phyloP scores from a whole-genome alignment of 148 eudicot species.

The Agrostemma githago region DNA sequence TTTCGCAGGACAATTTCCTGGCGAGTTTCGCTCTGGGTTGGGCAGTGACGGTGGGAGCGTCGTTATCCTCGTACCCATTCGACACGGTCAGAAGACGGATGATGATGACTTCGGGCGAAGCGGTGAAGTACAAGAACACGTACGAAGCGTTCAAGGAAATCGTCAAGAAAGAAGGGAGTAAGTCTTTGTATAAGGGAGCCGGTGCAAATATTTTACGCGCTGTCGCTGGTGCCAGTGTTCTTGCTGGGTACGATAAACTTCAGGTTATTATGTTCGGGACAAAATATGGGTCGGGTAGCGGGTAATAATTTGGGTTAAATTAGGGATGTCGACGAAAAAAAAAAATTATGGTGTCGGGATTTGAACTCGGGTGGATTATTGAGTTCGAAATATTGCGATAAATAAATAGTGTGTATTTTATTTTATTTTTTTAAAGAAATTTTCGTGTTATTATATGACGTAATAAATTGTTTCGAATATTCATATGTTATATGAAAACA shows the following conservation, averaged over 20 bases:
- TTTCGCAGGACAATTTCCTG: slow-evolving; percentile 20
- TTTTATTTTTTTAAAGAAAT: too few species aligned
- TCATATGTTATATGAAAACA: too few species aligned
- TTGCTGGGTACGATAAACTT: slow-evolving; percentile 24
- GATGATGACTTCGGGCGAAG: slow-evolving; percentile 29
- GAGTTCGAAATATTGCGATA: too few species aligned
- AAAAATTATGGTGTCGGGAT: neutral
- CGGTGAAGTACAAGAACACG: slow-evolving; percentile 21
- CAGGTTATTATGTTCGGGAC: slow-evolving; percentile 21
- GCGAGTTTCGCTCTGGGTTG: slow-evolving; percentile 22
- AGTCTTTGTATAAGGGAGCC: slow-evolving; percentile 20
- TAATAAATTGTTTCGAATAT: too few species aligned
- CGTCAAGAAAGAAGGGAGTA: slow-evolving; percentile 19
- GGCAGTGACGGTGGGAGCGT: slow-evolving; percentile 20
- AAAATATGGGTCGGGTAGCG: slow-evolving; percentile 24
- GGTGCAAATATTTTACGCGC: slow-evolving; percentile 23
- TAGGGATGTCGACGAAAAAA: slow-evolving; percentile 6
- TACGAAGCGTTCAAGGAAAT: slow-evolving; percentile 15
- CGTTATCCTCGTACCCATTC: slow-evolving; percentile 20
- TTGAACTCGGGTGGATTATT: neutral
- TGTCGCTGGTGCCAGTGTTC: slow-evolving; percentile 25
- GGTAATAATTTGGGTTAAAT: neutral
- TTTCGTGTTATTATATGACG: too few species aligned
- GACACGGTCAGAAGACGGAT: slow-evolving; percentile 26
- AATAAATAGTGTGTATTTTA: too few species aligned